Evolutionary conservation across 768 basidiomycete genomes (phyloP), one percentile per base, ranked within the genome.

Genomic region (Termitomyces sp.): DNA sequence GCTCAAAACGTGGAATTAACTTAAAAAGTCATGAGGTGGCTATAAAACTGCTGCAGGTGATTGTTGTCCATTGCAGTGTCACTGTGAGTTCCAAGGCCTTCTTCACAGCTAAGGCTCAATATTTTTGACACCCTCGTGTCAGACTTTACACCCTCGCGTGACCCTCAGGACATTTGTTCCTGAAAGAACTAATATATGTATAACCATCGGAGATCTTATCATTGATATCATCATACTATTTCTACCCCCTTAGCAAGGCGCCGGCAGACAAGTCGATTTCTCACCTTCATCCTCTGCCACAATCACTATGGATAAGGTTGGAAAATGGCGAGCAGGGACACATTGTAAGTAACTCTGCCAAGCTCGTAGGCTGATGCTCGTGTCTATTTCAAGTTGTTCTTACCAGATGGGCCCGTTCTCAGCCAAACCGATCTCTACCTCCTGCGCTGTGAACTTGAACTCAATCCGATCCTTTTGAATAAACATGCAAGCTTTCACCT

Each of bases 361-460:
- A 37, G 9, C 3, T 43, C 14, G n/a, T n/a, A 17, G 19, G 6
- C 11, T n/a, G 25, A 45, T 8, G 12, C n/a, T 44, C 3, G 44
- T 43, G 9, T 32, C 19, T 40, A 19, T 39, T 50, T 21, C 35
- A 37, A 17, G 21, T 27, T 10, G 39, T 30, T 28, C 45, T 28
- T 48, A 42, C 8, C 58, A 91, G 89, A 92, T 69, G 90, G 89
- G 0, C 91, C 91, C 5, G 82, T 92, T 6, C 77, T 93, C 14
- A 80, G 82, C 3, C 88, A 88, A 64, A 91, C 89, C 0, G 91
- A 93, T 65, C 77, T 94, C 14, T 94, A 91, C 68, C 79, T 93
- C 3, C 80, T 94, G 54, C 77, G 80, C 43, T 79, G 82, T 5
- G 81, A 85, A 16, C 76, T 93, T 2, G 81, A 88, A 63, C 66